Conservation (phyloP, 2,329 filamentous ascomycete species). For the Ophiostoma pallidulum region DNA sequence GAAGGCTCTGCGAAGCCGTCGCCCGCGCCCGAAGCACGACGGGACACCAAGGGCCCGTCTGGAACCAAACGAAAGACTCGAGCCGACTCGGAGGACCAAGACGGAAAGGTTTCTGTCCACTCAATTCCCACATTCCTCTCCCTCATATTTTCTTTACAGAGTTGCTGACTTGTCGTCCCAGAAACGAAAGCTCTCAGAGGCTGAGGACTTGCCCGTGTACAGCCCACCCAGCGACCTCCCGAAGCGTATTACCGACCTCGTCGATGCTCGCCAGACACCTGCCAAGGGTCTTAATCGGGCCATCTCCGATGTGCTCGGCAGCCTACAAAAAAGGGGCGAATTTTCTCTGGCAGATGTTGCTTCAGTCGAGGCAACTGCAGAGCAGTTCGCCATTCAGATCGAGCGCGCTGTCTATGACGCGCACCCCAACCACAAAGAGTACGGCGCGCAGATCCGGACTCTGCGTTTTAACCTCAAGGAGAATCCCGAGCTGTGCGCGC, state of each 20-base stretch:
- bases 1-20: conserved; percentile 32
- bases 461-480: conserved; percentile 82
- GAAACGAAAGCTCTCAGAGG: conserved; percentile 48
- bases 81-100: conserved; percentile 46
- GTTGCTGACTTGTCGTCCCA: conserved; percentile 17
- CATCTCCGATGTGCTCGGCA: conserved; percentile 55
- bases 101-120: conserved; percentile 45
- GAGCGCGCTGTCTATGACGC: conserved; percentile 60
- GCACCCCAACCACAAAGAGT: conserved; percentile 43
- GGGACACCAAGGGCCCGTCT: conserved; percentile 6
- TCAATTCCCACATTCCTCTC: too few species aligned
- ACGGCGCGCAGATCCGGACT: conserved; percentile 58
- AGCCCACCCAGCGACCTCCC: conserved; percentile 43
- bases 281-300: conserved; percentile 63
- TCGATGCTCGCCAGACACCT: conserved; percentile 54
- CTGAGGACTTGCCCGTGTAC: conserved; percentile 35
- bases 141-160: too few species aligned
- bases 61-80: conserved; percentile 45
- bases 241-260: conserved; percentile 44
- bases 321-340: conserved; percentile 55
- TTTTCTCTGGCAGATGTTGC: conserved; percentile 55
- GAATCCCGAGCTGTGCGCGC: conserved; percentile 68
- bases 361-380: conserved; percentile 54
- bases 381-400: conserved; percentile 65
- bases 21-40: conserved; percentile 33